A percentile compares a stretch with the other conserved stretches of the same genome.
These are phyloP conservation scores for Heritiera littoralis DNA, from an alignment of 345 rosid genomes.

Conservation along the genomic window DNA sequence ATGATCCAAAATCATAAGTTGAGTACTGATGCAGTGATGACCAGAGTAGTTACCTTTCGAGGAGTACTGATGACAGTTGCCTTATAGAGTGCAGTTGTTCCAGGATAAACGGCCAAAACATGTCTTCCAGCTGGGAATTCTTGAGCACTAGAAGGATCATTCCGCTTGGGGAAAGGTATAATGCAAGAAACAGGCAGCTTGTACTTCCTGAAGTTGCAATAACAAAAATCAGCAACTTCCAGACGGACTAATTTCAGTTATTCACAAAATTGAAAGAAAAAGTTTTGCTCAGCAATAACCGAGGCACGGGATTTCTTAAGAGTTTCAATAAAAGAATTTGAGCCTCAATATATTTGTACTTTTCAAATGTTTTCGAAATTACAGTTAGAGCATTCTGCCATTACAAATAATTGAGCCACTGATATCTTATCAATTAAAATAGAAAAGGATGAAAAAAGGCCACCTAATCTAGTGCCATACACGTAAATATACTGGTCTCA, in stretches of 20 bases:
- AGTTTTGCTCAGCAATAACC: neutral
- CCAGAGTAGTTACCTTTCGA: slow-evolving; percentile 56
- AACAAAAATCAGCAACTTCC: slow-evolving; percentile 16
- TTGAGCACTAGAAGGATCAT: slow-evolving; percentile 54
- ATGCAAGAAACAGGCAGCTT: slow-evolving; percentile 74
- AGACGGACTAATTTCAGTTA: neutral
- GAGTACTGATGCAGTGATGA: neutral
- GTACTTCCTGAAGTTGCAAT: slow-evolving; percentile 61
- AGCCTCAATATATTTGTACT: neutral
- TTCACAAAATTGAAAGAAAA: neutral
- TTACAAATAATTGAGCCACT: neutral
- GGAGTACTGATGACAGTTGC: slow-evolving; percentile 83
- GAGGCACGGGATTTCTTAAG: neutral
- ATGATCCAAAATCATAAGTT: neutral
- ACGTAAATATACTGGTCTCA: neutral
- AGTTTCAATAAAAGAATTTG: neutral
- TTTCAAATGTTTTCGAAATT: neutral
- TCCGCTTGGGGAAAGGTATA: slow-evolving; percentile 84
- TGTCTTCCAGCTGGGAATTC: slow-evolving; percentile 71
- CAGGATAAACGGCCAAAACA: slow-evolving; percentile 99
- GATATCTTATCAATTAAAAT: neutral
- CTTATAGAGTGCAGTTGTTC: slow-evolving; percentile 92
- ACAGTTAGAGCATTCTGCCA: neutral
- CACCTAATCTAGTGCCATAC: neutral
- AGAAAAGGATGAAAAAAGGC: neutral